Base-by-base conservation (phyloP, 345 rosid species). In the Passiflora organensis region DNA sequence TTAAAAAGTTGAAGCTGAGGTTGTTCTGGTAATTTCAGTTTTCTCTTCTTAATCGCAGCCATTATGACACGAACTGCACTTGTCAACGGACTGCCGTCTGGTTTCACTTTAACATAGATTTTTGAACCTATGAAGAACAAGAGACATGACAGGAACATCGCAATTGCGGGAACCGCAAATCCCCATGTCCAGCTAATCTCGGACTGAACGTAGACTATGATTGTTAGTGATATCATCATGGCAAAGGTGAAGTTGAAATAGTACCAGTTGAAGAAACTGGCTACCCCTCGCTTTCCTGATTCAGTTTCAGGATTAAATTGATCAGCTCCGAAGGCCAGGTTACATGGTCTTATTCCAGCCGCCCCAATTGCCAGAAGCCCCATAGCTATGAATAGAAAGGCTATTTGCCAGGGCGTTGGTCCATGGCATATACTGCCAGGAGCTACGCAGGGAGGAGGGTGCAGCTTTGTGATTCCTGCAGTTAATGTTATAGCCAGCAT, bases 291-390 rank as follows among this genome's bases (percentile, higher is more conserved):
- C 15, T 50, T 67, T 16, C 71, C 71, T 1, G 71, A 59, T 32
- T 55, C 61, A 10, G 68, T 56, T 16, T 55, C 34, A 42, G 68
- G 68, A 50, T 64, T 48, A 18, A 76, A 24, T 49, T 76, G 80
- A 21, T 76, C 77, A 0, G 80, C 75, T 15, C 72, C 70, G 13
- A 69, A 72, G 0, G 78, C 73, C 0, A 67, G 18, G 2, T 74
- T 65, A 48, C 73, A 69, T 0, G 78, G 68, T 19, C 75, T 61
- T 22, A 59, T 39, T 6, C 64, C 64, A n/a, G 55, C 64, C 6
- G 48, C 64, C 25, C 64, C 64, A 59, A 48, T 49, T 13, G 49
- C 64, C 1, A 59, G 38, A 2, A 49, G 39, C 24, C 48, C 64
- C 4, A 59, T 13, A 4, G 55, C 64, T 13, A 39, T 13, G 13